Conservation (phyloP, 2,329 filamentous ascomycete genomes). For the Parascedosporium putredinis region DNA sequence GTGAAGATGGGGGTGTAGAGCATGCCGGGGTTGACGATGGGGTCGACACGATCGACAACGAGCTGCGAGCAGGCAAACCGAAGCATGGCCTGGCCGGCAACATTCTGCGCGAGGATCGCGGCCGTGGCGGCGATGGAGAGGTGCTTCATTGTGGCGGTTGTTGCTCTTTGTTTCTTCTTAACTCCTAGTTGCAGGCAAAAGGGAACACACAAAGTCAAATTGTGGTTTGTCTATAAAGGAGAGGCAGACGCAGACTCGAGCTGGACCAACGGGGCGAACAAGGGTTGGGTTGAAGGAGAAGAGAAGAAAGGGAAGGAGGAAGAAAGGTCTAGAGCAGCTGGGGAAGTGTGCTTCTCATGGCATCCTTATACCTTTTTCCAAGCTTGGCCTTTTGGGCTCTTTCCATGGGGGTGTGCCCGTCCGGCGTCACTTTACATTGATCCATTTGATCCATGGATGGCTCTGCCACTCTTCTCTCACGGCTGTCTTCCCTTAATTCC, state of each 20-base stretch:
- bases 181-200: too few species aligned
- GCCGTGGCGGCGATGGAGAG: slow-evolving; percentile 4
- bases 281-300: neutral
- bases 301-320: neutral
- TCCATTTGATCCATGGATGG: too few species aligned
- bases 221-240: neutral
- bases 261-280: slow-evolving; percentile 1
- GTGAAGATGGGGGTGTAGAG: slow-evolving; percentile 34
- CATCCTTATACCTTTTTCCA: slow-evolving; percentile 7
- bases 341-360: neutral
- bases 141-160: slow-evolving; percentile 5
- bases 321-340: neutral
- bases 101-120: slow-evolving; percentile 6
- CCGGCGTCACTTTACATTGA: too few species aligned
- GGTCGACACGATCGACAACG: slow-evolving; percentile 34
- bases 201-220: neutral
- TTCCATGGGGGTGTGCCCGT: too few species aligned
- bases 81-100: slow-evolving; percentile 27
- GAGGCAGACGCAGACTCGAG: neutral
- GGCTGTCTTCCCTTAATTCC: slow-evolving; percentile 12
- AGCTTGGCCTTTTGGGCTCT: slow-evolving; percentile 7
- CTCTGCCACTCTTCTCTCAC: slow-evolving; percentile 16
- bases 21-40: slow-evolving; percentile 33
- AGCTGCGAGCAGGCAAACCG: slow-evolving; percentile 37
- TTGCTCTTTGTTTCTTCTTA: neutral